Percentiles rank a stretch among this genome's conserved stretches.
phyloP scores from a whole-genome alignment of 768 basidiomycete species.

The Lactarius indigo region DNA sequence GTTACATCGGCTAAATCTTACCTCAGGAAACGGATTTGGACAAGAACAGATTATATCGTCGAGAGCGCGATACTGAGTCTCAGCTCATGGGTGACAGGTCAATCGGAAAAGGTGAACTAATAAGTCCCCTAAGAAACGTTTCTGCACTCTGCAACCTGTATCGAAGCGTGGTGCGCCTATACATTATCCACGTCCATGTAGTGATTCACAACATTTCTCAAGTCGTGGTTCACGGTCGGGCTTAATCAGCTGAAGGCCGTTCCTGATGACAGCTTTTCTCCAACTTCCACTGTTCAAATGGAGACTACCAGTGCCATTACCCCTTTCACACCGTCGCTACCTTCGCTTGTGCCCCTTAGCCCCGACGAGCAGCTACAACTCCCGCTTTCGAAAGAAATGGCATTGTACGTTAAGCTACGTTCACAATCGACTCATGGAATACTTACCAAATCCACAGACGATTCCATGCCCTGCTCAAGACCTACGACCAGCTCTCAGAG shows the following conservation, averaged over 20 bases:
- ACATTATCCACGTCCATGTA: background rate
- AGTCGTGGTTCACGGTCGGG: conserved; percentile 86
- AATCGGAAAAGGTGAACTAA: conserved; percentile 61
- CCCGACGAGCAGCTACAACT: conserved; percentile 55
- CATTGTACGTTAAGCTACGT: conserved; percentile 67
- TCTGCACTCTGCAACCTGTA: conserved; percentile 75
- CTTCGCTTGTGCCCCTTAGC: conserved; percentile 37
- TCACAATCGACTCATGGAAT: conserved; percentile 66
- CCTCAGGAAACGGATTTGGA: conserved; percentile 40
- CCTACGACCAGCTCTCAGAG: conserved; percentile 85
- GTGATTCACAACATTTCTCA: conserved; percentile 6
- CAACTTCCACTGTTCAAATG: conserved; percentile 46
- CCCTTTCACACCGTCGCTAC: conserved; percentile 43
- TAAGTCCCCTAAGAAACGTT: conserved; percentile 68
- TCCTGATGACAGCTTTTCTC: conserved; percentile 52
- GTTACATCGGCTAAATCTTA: conserved; percentile 6
- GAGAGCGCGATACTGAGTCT: conserved; percentile 79
- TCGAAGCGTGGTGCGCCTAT: conserved; percentile 71
- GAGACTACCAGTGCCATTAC: conserved; percentile 49
- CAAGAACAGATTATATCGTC: conserved; percentile 56
- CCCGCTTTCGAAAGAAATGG: conserved; percentile 85
- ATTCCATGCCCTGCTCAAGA: conserved; percentile 85
- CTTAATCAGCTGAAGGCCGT: conserved; percentile 62
- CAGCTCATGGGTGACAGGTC: conserved; percentile 53
- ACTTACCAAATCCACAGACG: conserved; percentile 50